Percentiles rank a stretch among this genome's conserved stretches.
phyloP scores from a whole-genome alignment of 768 basidiomycete species.

The Phylloporus sp. region DNA sequence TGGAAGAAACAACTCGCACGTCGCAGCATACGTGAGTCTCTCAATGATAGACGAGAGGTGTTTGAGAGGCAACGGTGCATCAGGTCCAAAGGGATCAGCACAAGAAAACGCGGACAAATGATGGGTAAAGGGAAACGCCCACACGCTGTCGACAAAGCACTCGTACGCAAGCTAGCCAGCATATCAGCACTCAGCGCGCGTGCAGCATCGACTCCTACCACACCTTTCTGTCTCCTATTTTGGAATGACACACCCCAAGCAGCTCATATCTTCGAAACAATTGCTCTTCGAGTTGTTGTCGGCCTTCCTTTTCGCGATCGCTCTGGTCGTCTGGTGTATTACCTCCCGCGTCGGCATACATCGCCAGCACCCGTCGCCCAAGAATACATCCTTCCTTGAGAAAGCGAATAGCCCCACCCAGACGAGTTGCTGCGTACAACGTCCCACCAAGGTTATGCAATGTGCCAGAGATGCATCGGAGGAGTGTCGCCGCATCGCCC shows the following conservation, averaged over 20 bases:
- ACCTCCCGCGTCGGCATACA: constrained; percentile 11
- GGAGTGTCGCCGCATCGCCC: constrained; percentile 44
- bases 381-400: constrained; percentile 56
- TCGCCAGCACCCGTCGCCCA: constrained; percentile 44
- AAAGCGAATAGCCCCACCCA: constrained; percentile 66
- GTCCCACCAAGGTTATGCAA: constrained; percentile 65
- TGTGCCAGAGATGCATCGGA: constrained; percentile 68
- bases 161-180: constrained; percentile 53
- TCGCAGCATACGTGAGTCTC: constrained; percentile 59
- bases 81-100: constrained; percentile 34
- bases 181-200: neutral
- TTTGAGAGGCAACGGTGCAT: constrained; percentile 39
- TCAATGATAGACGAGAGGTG: constrained; percentile 63
- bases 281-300: constrained; percentile 61
- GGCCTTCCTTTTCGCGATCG: constrained; percentile 37
- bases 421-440: constrained; percentile 62
- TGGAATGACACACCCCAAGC: constrained; percentile 72
- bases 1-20: constrained; percentile 60
- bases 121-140: constrained; percentile 48
- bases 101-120: constrained; percentile 15
- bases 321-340: constrained; percentile 19
- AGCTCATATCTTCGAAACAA: constrained; percentile 77
- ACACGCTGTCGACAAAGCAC: constrained; percentile 50
- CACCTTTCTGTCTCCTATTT: constrained; percentile 75
- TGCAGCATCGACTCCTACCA: constrained; percentile 13